phyloP scores from a whole-genome alignment of 1,284 basidiomycete genomes.

The Caloboletus inedulis region DNA sequence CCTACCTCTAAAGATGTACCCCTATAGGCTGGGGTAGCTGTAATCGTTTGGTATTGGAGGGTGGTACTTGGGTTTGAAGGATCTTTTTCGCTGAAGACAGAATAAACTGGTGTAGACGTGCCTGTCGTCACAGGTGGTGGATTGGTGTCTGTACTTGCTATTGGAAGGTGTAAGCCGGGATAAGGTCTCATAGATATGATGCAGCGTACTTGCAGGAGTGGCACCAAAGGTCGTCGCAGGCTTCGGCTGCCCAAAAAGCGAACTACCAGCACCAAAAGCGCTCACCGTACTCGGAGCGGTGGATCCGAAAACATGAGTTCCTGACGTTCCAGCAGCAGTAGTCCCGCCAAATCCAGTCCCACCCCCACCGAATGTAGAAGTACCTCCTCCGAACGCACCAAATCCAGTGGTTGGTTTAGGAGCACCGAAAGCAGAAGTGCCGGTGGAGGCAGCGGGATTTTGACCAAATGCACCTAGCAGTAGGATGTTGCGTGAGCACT shows the following conservation, averaged over 20 bases:
- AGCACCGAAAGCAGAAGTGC: constrained; percentile 54
- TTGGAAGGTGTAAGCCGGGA: constrained; percentile 14
- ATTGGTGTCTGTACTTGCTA: constrained; percentile 33
- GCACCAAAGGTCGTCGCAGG: constrained; percentile 49
- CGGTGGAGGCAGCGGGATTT: constrained; percentile 37
- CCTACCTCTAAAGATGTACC: constrained; percentile 71
- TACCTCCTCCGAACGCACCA: constrained; percentile 58
- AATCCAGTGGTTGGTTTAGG: constrained; percentile 68
- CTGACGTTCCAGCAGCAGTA: constrained; percentile 28
- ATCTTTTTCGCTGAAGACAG: constrained; percentile 59
- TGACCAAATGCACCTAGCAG: constrained; percentile 57
- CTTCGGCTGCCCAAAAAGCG: constrained; percentile 48
- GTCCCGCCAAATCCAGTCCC: constrained; percentile 33
- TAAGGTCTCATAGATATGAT: constrained; percentile 1
- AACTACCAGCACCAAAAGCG: constrained; percentile 43
- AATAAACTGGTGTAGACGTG: constrained; percentile 57
- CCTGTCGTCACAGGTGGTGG: constrained; percentile 59
- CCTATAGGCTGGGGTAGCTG: constrained; percentile 67
- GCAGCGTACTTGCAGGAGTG: constrained; percentile 35
- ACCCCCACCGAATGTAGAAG: constrained; percentile 39
- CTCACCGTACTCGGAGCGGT: constrained; percentile 33
- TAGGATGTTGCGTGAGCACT: constrained; percentile 18
- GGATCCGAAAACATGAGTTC: constrained; percentile 45
- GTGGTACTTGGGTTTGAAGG: constrained; percentile 37
- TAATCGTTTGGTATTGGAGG: constrained; percentile 69